A percentile compares a stretch with the other conserved stretches of the same genome.
phyloP scores from a whole-genome alignment of 2,329 filamentous ascomycete genomes.

The Aspergillus bombycis region DNA sequence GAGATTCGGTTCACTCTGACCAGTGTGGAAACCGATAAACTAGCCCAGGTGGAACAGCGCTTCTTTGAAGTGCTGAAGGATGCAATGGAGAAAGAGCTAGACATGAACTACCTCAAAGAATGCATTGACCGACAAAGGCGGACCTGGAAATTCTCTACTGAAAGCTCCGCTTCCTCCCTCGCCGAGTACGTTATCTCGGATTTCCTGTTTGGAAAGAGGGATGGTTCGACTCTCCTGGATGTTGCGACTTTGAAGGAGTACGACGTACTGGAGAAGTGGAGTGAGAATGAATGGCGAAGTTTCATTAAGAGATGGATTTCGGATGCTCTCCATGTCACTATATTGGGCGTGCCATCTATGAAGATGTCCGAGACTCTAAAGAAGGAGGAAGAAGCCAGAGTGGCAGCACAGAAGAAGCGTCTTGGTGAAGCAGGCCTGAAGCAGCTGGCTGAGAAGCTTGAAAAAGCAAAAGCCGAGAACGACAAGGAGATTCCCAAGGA shows the following conservation, averaged over 20 bases:
- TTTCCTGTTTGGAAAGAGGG: slow-evolving; percentile 83
- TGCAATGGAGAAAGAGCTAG: slow-evolving; percentile 73
- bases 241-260: slow-evolving; percentile 58
- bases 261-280: slow-evolving; percentile 76
- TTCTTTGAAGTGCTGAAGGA: slow-evolving; percentile 83
- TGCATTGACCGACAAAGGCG: slow-evolving; percentile 81
- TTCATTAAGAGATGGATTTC: slow-evolving; percentile 84
- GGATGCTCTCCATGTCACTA: slow-evolving; percentile 82
- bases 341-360: slow-evolving; percentile 83
- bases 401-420: slow-evolving; percentile 75
- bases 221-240: slow-evolving; percentile 74
- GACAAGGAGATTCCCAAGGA: slow-evolving; percentile 81
- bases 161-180: slow-evolving; percentile 79
- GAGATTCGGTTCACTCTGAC: slow-evolving; percentile 85
- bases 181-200: slow-evolving; percentile 86
- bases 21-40: slow-evolving; percentile 82
- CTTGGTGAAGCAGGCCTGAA: slow-evolving; percentile 82
- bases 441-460: slow-evolving; percentile 72
- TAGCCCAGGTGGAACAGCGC: slow-evolving; percentile 80
- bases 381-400: slow-evolving; percentile 73
- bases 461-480: slow-evolving; percentile 84
- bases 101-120: slow-evolving; percentile 88
- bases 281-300: slow-evolving; percentile 77
- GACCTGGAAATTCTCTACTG: slow-evolving; percentile 80
- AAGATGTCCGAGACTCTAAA: slow-evolving; percentile 81